Base-by-base conservation (phyloP, 2,329 filamentous ascomycete genomes). In the Lecanicillium sp. region DNA sequence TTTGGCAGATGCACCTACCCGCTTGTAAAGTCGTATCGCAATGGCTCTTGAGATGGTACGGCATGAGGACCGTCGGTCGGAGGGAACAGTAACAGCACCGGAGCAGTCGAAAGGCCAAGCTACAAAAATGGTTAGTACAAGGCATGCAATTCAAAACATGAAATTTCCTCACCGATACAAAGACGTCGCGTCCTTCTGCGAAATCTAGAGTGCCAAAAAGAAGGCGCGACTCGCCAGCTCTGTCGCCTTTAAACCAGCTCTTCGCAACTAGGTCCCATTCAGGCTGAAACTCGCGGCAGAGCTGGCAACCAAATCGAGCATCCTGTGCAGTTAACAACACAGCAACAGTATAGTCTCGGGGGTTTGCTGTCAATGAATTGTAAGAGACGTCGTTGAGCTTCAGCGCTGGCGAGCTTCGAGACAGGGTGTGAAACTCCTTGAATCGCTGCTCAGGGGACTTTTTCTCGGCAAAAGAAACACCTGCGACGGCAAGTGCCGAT, bases 31-130 rank as follows among this genome's bases (percentile, higher is more conserved):
- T 97, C 90, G 58, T 84, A 92, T 65, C 87, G 79, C 31, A 83
- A 49, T 22, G 89, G 87, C 13, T 84, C 76, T 37, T 69, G 62
- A 40, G 83, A 77, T 33, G 77, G 55, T 48, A 77, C 82, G 37
- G 90, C 88, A 59, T 87, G 76, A 18, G 86, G 83, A 14, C 92
- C 92, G 40, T 72, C 65, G 5, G 89, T 96, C 17, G 92, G 87
- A 45, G 79, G 86, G 69, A 92, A 97, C 49, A 94, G 69, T 32
- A 96, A 68, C 31, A 98, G 72, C 29, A 97, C 83, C 2, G 92
- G 92, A 6, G 92, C 92, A 33, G 90, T 96, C 79, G 95, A 87
- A 30, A 98, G 79, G 62, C 85, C 81, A 50, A 97, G 76, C 90
- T 97, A 50, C 29, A 17, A 11, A 9, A 29, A 30, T 12, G 25